Conservation (phyloP, 805 yeast species). For the Pichia manshurica region DNA sequence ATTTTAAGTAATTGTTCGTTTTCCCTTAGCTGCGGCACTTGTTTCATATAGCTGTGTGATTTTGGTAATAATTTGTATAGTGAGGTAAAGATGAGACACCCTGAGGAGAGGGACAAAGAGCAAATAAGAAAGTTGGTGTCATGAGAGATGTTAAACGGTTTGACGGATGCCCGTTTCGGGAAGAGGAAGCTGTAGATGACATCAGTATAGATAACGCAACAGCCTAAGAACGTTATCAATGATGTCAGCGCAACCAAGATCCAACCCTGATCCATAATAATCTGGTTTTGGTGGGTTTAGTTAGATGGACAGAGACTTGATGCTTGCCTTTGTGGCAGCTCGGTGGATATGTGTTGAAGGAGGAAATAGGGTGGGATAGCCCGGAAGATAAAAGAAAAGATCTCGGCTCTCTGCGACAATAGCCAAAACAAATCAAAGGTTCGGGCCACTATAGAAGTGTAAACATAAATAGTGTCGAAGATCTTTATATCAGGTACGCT, state of each 20-base stretch:
- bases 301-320: too few relatives aligned
- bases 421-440: too few relatives aligned
- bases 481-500: too few relatives aligned
- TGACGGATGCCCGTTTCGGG: constrained; percentile 32
- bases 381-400: too few relatives aligned
- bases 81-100: constrained; percentile 77
- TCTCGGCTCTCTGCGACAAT: too few relatives aligned
- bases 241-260: constrained; percentile 59
- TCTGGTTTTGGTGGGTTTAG: not conserved
- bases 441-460: too few relatives aligned
- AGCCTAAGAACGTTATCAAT: constrained; percentile 65
- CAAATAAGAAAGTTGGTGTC: constrained; percentile 64
- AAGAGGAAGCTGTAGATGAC: constrained; percentile 43
- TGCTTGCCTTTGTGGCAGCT: too few relatives aligned
- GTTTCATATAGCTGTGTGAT: constrained; percentile 41
- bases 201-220: constrained; percentile 59
- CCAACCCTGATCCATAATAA: constrained; percentile 51
- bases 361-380: too few relatives aligned
- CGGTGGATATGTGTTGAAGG: too few relatives aligned
- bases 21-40: constrained; percentile 24
- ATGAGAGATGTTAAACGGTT: constrained; percentile 49
- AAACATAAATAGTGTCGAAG: too few relatives aligned
- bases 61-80: constrained; percentile 74
- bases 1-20: constrained; percentile 32
- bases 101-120: constrained; percentile 73